Evolutionary conservation across 352 stramenopile genomes (phyloP).

Genomic region (Phytophthora cactorum): DNA sequence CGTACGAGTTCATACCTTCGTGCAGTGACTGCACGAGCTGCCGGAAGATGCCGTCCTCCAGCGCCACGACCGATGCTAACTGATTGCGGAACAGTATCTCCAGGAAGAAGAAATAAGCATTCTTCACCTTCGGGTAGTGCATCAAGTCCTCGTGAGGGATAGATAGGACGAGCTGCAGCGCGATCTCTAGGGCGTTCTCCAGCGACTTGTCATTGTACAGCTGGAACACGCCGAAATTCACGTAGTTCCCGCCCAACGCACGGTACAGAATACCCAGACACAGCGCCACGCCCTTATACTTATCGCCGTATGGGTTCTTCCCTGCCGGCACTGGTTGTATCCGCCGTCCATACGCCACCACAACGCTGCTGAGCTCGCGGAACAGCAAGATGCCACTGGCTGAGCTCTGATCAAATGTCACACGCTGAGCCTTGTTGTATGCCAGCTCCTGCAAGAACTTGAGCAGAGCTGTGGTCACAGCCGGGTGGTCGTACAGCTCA

Average conservation of each 20-base stretch:
- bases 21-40: slow-evolving; percentile 95
- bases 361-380: slow-evolving; percentile 94
- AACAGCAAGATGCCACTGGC: slow-evolving; percentile 99
- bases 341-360: slow-evolving; percentile 95
- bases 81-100: slow-evolving; percentile 99
- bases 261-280: slow-evolving; percentile 92
- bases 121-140: slow-evolving; percentile 97
- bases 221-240: slow-evolving; percentile 99
- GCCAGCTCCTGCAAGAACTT: slow-evolving; percentile 97
- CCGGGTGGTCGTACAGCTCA: slow-evolving; percentile 93
- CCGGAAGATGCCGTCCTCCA: slow-evolving; percentile 95
- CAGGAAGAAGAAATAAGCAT: slow-evolving; percentile 98
- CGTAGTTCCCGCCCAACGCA: slow-evolving; percentile 94
- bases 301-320: slow-evolving; percentile 94
- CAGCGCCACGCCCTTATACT: slow-evolving; percentile 98
- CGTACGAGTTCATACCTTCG: slow-evolving; percentile 89
- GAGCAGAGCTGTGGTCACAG: slow-evolving; percentile 96
- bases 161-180: slow-evolving; percentile 94
- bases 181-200: slow-evolving; percentile 95
- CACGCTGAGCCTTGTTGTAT: slow-evolving; percentile 96
- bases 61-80: slow-evolving; percentile 92
- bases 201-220: slow-evolving; percentile 97
- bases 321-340: slow-evolving; percentile 83
- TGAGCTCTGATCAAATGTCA: slow-evolving; percentile 98
- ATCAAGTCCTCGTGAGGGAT: slow-evolving; percentile 97